Base-by-base conservation (phyloP, 2,329 filamentous ascomycete genomes). In the Hypoxylon sp. region DNA sequence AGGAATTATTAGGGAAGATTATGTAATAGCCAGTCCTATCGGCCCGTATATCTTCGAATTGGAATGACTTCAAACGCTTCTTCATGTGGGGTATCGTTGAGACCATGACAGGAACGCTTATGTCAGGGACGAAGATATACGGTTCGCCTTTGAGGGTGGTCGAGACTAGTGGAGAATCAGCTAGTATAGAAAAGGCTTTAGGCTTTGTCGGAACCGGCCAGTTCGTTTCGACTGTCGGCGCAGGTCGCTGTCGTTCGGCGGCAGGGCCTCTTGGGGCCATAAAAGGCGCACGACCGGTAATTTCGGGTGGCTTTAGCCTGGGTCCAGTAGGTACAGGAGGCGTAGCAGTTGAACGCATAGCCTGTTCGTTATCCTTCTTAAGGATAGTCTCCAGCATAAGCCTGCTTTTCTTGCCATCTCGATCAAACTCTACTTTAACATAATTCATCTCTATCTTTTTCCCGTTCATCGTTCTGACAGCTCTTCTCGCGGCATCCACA, bases 21-120 rank as follows among this genome's bases (percentile, higher is more conserved):
- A 98, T 89, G 77, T 93, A 98, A 79, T 98, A 99, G 0, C 96
- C 96, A 0, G 89, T 91, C 64, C 89, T 89, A 78, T 99, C 96
- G 65, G 92, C 89, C 34, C 93, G 88, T 56, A 99, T 91, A 53
- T 94, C 90, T 70, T 93, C 90, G 80, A 94, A 93, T 65, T 88
- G 85, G 77, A 92, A 97, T 55, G 90, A 89, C 79, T 95, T 96
- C 59, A 98, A 84, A 55, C 95, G 88, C 79, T 95, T 97, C 81
- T 93, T 93, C 82, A 99, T 87, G 81, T 99, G 96, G 3, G 91
- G 89, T 61, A 98, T 88, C 0, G 95, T 98, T 23, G 93, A 91
- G 32, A 87, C 86, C 76, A 98, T 88, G 11, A 97, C 92, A 1
- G 96, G 96, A 1, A 99, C 95, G 72, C 91, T 94, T 65, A 90